Percentiles rank a stretch among this genome's conserved stretches.
Evolutionary conservation across 1,284 basidiomycete species (phyloP).

Genomic region (Malassezia yamatoensis): DNA sequence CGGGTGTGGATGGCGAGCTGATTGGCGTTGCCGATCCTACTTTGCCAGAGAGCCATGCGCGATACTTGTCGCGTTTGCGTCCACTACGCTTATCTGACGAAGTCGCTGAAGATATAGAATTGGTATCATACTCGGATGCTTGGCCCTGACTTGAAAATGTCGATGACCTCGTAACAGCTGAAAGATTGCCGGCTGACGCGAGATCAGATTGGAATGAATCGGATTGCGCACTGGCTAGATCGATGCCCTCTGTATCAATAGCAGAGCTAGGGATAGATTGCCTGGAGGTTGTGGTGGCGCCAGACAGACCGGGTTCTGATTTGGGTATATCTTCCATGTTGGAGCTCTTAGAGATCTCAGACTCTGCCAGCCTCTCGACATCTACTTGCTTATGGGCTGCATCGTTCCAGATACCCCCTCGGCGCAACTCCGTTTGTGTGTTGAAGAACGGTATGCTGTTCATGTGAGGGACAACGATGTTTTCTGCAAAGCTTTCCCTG

Average conservation of each 20-base stretch:
- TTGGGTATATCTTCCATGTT: too few species aligned
- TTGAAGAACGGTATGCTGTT: slow-evolving; percentile 95
- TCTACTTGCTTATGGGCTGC: too few species aligned
- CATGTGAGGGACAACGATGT: slow-evolving; percentile 90
- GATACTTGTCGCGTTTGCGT: slow-evolving; percentile 2
- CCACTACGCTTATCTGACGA: not conserved
- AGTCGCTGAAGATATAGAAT: not conserved
- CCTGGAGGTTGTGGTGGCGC: not conserved
- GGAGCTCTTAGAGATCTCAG: too few species aligned
- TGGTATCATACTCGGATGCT: too few species aligned
- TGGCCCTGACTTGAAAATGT: too few species aligned
- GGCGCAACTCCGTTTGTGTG: slow-evolving; percentile 55
- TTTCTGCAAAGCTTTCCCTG: slow-evolving; percentile 62
- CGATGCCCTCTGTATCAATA: too few species aligned
- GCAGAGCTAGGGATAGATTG: too few species aligned
- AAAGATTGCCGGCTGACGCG: too few species aligned
- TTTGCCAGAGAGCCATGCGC: slow-evolving; percentile 8
- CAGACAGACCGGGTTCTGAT: not conserved
- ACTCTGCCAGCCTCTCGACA: too few species aligned
- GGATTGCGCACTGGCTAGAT: not conserved
- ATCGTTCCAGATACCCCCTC: slow-evolving; percentile 84
- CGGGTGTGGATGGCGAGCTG: not conserved
- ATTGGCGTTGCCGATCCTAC: not conserved
- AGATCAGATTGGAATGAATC: not conserved
- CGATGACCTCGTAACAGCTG: too few species aligned